Conservation (phyloP, 176 grass and related monocot species). For the Cymbopogon citratus region DNA sequence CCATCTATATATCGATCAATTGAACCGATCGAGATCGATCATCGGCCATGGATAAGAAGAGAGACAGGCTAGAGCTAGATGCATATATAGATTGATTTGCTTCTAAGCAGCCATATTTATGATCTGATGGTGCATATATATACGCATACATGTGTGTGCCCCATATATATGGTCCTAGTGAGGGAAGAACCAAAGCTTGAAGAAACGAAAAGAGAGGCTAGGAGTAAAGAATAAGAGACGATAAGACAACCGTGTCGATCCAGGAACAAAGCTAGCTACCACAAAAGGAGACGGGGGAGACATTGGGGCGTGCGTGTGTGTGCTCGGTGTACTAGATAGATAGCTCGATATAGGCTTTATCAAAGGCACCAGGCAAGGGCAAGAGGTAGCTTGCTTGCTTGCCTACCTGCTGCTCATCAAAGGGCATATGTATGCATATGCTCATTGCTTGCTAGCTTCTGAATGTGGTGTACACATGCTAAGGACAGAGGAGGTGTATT, state of each 20-base stretch:
- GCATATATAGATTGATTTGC: neutral
- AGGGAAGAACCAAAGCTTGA: conserved; percentile 9
- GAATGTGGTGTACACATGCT: neutral
- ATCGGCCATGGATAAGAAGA: neutral
- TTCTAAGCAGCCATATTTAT: conserved; percentile 3
- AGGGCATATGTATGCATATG: conserved; percentile 28
- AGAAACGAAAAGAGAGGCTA: conserved; percentile 32
- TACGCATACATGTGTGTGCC: conserved; percentile 7
- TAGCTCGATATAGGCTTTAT: conserved; percentile 41
- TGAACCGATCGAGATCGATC: neutral
- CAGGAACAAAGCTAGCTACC: conserved; percentile 41
- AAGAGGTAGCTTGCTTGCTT: conserved; percentile 31
- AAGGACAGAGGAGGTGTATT: neutral
- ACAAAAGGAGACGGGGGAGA: conserved; percentile 33
- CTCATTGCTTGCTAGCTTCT: conserved; percentile 27
- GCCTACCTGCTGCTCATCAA: conserved; percentile 12
- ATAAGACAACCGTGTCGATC: conserved; percentile 44
- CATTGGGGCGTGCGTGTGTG: conserved; percentile 40
- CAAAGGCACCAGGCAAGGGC: conserved; percentile 38
- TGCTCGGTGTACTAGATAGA: conserved; percentile 15
- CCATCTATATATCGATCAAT: neutral
- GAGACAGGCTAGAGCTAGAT: neutral
- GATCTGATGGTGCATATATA: neutral
- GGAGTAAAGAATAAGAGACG: conserved; percentile 47
- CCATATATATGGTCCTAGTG: neutral